Evolutionary conservation across 176 grass and related monocot genomes (phyloP).

Genomic region (Poa pratensis): DNA sequence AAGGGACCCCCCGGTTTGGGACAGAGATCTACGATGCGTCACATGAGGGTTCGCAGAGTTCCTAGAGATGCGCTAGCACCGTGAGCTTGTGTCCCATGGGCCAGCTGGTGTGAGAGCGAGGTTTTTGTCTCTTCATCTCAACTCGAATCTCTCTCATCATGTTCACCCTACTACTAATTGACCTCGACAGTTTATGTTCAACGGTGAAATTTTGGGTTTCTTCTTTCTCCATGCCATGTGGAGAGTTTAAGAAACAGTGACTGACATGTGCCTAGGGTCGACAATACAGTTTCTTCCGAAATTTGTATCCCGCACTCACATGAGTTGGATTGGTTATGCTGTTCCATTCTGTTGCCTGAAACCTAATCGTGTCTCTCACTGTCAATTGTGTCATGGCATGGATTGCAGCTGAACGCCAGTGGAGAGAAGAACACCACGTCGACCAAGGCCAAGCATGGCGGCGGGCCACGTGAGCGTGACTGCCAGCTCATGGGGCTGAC

Average conservation of each 20-base stretch:
- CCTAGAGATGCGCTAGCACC: neutral
- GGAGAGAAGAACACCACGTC: conserved; percentile 31
- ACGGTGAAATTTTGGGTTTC: neutral
- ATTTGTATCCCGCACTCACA: neutral
- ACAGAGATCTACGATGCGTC: conserved; percentile 12
- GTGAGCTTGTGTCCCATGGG: conserved; percentile 33
- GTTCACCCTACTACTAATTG: neutral
- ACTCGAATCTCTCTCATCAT: conserved; percentile 26
- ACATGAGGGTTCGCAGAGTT: conserved; percentile 42
- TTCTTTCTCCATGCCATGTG: neutral
- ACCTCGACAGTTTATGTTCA: neutral
- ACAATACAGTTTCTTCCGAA: neutral
- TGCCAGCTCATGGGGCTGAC: conserved; percentile 84
- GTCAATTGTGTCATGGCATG: neutral
- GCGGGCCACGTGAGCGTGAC: conserved; percentile 46
- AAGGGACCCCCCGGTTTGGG: neutral
- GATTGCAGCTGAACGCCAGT: conserved; percentile 45
- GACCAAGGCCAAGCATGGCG: conserved; percentile 11
- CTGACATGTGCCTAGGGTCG: neutral
- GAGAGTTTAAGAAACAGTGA: neutral
- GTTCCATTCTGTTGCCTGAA: neutral
- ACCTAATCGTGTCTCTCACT: neutral
- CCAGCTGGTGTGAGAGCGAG: conserved; percentile 27
- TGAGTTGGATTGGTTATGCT: neutral
- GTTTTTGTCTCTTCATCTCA: conserved; percentile 30